phyloP scores from a whole-genome alignment of 768 basidiomycete genomes.

The Amanita pseudoporphyria region DNA sequence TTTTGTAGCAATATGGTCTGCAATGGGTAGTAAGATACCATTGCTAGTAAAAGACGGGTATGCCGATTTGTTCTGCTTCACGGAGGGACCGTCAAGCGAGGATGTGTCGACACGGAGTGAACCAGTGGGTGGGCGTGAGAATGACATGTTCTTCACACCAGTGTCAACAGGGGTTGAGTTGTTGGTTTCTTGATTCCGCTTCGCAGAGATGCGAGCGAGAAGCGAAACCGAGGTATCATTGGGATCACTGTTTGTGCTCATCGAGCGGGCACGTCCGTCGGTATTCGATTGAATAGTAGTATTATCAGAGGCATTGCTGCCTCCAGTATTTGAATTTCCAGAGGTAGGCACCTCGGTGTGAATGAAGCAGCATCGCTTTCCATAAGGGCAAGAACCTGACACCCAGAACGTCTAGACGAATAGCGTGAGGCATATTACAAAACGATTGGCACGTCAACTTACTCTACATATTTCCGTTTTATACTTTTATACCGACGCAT shows the following conservation, averaged over 20 bases:
- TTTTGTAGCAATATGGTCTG: conserved; percentile 50
- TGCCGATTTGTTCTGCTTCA: conserved; percentile 79
- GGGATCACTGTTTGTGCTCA: conserved; percentile 72
- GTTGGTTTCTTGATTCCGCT: conserved; percentile 44
- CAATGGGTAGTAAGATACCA: conserved; percentile 46
- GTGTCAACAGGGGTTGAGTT: conserved; percentile 48
- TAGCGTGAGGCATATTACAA: background rate
- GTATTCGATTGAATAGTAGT: conserved; percentile 43
- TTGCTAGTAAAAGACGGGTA: conserved; percentile 62
- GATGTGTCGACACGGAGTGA: conserved; percentile 70
- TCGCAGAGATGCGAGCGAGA: conserved; percentile 65
- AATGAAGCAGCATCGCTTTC: conserved; percentile 90
- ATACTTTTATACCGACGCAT: conserved; percentile 41
- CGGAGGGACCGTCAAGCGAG: conserved; percentile 43
- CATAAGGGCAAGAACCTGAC: conserved; percentile 87
- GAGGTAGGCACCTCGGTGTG: conserved; percentile 74
- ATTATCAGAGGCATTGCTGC: conserved; percentile 30
- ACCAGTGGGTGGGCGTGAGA: conserved; percentile 57
- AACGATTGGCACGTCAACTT: conserved; percentile 18
- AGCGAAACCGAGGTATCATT: conserved; percentile 65
- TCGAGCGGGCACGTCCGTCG: conserved; percentile 55
- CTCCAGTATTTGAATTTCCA: conserved; percentile 41
- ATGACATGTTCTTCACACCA: conserved; percentile 38
- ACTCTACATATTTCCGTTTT: conserved; percentile 93
- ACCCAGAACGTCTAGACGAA: conserved; percentile 78